Percentiles rank a stretch among this genome's conserved stretches.
phyloP scores from a whole-genome alignment of 1,139 yeast species.

The Scheffersomyces parashehatae region DNA sequence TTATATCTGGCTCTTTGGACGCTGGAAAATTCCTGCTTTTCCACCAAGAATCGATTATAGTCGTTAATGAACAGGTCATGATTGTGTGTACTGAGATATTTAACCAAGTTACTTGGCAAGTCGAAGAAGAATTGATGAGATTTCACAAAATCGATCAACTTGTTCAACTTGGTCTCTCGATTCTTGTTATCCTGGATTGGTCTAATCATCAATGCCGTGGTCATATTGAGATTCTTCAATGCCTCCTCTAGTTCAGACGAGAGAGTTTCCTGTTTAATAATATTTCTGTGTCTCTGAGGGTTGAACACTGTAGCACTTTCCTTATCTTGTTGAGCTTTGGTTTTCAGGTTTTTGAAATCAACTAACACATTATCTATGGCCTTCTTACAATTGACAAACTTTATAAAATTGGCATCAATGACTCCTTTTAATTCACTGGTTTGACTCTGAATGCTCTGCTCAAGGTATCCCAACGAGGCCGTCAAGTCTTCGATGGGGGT shows the following conservation, averaged over 20 bases:
- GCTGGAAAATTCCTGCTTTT: constrained; percentile 20
- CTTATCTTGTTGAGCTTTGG: constrained; percentile 37
- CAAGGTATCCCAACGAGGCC: constrained; percentile 57
- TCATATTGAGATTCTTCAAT: constrained; percentile 48
- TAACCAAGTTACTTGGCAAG: constrained; percentile 61
- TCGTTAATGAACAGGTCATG: constrained; percentile 72
- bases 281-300: constrained; percentile 30
- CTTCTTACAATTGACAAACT: constrained; percentile 76
- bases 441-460: constrained; percentile 60
- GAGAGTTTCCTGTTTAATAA: constrained; percentile 21
- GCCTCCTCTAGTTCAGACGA: constrained; percentile 45
- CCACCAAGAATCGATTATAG: constrained; percentile 56
- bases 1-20: constrained; percentile 17
- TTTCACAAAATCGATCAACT: constrained; percentile 64
- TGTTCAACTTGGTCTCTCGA: constrained; percentile 59
- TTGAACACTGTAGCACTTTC: constrained; percentile 41
- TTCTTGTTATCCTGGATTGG: constrained; percentile 71
- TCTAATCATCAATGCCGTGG: constrained; percentile 69
- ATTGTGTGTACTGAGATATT: constrained; percentile 58
- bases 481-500: constrained; percentile 67
- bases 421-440: constrained; percentile 65
- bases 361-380: constrained; percentile 40
- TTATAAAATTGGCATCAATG: constrained; percentile 72
- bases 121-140: constrained; percentile 67
- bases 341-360: constrained; percentile 36